Conservation (phyloP, 2,329 filamentous ascomycete species). For the Bisporella sp. region DNA sequence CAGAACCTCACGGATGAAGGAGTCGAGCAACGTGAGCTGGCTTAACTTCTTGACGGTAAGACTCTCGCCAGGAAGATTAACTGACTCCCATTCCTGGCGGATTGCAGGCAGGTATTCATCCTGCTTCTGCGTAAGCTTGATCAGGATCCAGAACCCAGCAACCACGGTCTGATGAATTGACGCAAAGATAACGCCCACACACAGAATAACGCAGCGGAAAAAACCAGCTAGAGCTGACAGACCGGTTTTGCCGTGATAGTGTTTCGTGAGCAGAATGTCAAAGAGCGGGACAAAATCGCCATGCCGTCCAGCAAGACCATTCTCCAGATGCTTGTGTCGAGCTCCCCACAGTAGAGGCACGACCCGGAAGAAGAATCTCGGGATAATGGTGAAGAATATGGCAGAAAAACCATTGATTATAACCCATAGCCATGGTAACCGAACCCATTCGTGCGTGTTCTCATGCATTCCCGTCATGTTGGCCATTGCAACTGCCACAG, state of each 20-base stretch:
- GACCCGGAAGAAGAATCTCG: not conserved
- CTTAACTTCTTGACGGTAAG: not conserved
- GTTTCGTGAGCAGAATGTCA: not conserved
- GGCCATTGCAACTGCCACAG: not conserved
- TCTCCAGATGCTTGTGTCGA: not conserved
- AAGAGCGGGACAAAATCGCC: not conserved
- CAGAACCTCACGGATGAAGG: constrained; percentile 1
- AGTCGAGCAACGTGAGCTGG: not conserved
- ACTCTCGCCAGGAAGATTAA: not conserved
- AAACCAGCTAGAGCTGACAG: not conserved
- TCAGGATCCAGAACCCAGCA: not conserved
- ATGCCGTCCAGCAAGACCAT: not conserved
- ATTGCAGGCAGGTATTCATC: not conserved
- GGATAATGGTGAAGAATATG: not conserved
- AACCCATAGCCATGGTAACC: not conserved
- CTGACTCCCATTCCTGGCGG: not conserved
- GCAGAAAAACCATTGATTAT: not conserved
- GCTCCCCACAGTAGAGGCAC: not conserved
- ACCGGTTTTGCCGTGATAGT: not conserved
- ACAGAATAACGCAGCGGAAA: not conserved
- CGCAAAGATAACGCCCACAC: not conserved
- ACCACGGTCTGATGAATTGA: not conserved
- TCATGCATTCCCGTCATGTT: not conserved
- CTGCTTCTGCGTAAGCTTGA: not conserved
- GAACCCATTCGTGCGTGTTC: not conserved